Percentiles rank a stretch among this genome's conserved stretches.
Evolutionary conservation across 1,284 basidiomycete genomes (phyloP).

Genomic region (Marasmius tenuissimus): DNA sequence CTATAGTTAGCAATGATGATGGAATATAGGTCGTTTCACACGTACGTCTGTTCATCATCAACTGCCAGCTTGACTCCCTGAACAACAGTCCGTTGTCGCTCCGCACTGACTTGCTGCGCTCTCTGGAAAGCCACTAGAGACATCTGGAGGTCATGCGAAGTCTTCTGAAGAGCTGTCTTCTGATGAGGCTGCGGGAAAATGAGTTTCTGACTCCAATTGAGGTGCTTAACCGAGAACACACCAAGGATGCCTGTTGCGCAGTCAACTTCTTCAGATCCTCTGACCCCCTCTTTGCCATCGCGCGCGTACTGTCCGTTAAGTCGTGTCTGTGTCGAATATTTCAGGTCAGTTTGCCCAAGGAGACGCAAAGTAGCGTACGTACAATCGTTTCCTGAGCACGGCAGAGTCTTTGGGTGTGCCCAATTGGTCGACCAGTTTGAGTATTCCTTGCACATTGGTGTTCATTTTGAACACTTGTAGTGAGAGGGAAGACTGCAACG

Average conservation of each 20-base stretch:
- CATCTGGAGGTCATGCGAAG: conserved; percentile 89
- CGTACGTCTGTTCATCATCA: conserved; percentile 55
- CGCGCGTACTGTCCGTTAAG: conserved; percentile 90
- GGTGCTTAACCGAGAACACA: conserved; percentile 31
- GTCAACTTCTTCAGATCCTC: conserved; percentile 90
- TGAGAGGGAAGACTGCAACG: conserved; percentile 83
- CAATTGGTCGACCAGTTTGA: conserved; percentile 90
- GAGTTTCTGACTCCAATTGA: not conserved
- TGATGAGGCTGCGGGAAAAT: conserved; percentile 55
- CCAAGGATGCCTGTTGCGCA: conserved; percentile 62
- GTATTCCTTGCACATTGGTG: conserved; percentile 92
- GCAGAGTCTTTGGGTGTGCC: conserved; percentile 80
- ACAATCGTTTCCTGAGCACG: conserved; percentile 78
- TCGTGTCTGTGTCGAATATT: conserved; percentile 60
- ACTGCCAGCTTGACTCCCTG: conserved; percentile 78
- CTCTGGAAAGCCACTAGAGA: conserved; percentile 91
- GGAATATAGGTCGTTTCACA: not conserved
- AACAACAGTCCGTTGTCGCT: conserved; percentile 82
- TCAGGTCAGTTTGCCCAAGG: not conserved
- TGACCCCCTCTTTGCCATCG: conserved; percentile 92
- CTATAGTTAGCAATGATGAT: conserved; percentile 9
- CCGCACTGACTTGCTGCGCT: conserved; percentile 88
- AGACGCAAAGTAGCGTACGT: conserved; percentile 29
- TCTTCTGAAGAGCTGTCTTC: conserved; percentile 83
- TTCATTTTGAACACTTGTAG: conserved; percentile 99